phyloP scores from a whole-genome alignment of 2,329 filamentous ascomycete species.

The Cladosporium halotolerans region DNA sequence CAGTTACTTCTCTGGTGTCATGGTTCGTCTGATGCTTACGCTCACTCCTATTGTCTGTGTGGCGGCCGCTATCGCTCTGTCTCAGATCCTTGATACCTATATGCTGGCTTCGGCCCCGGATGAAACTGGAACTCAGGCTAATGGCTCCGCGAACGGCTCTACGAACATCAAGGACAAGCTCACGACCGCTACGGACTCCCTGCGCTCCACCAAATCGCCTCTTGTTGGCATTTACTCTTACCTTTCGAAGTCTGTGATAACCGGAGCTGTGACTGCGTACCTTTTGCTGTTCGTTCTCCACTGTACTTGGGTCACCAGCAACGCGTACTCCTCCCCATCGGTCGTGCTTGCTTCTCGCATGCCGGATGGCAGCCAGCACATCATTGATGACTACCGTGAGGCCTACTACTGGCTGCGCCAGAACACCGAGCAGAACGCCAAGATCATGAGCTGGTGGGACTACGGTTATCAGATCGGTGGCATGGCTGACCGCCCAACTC shows the following conservation, averaged over 20 bases:
- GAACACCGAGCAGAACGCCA: slow-evolving; percentile 89
- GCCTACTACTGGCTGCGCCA: slow-evolving; percentile 99
- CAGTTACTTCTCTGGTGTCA: slow-evolving; percentile 97
- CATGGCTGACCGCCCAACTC: slow-evolving; percentile 93
- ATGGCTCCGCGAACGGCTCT: slow-evolving; percentile 34
- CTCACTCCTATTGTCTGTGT: slow-evolving; percentile 95
- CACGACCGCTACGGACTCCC: slow-evolving; percentile 50
- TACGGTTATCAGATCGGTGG: slow-evolving; percentile 99
- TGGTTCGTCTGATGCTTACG: slow-evolving; percentile 98
- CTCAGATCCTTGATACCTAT: slow-evolving; percentile 83
- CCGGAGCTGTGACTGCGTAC: slow-evolving; percentile 67
- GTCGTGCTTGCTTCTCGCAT: slow-evolving; percentile 89
- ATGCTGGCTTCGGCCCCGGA: slow-evolving; percentile 62
- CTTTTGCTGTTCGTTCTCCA: slow-evolving; percentile 90
- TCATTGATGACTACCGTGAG: slow-evolving; percentile 98
- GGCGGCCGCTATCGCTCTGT: slow-evolving; percentile 80
- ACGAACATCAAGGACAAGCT: slow-evolving; percentile 46
- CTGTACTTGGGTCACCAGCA: slow-evolving; percentile 99
- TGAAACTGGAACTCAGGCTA: slow-evolving; percentile 34
- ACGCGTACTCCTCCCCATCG: slow-evolving; percentile 96
- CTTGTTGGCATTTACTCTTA: slow-evolving; percentile 76
- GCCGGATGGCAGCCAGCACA: slow-evolving; percentile 93
- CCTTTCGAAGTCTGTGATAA: slow-evolving; percentile 73
- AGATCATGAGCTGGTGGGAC: slow-evolving; percentile 99
- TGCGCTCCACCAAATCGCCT: slow-evolving; percentile 67